Base-by-base conservation (phyloP, 192 early-diverging fungal species). In the Coemansia sp. region DNA sequence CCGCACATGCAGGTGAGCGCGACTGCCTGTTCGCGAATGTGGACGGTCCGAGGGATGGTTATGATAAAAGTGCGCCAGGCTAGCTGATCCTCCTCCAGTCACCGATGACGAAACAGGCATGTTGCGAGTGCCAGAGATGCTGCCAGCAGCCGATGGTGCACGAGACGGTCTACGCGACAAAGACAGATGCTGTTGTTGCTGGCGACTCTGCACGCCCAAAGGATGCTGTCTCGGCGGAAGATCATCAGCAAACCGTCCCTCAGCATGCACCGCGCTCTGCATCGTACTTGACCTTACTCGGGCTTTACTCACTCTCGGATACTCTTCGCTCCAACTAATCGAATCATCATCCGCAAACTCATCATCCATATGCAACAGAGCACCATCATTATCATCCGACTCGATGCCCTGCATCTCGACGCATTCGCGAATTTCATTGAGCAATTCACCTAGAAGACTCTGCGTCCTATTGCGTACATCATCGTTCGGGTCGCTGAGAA, bases 401-500 rank as follows among this genome's bases (percentile, higher is more conserved):
- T 54, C 48, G 28, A 55, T 18, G 1, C 29, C 31, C 61, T 69
- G 70, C 63, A 88, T 29, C 59, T 80, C 78, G 22, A 80, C 73
- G 60, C 78, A 80, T 66, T 82, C 75, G 8, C 87, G 72, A 40
- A 99, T 92, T 69, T 99, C 96, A 20, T 85, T 86, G 69, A 99
- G 82, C 69, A 99, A 93, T 76, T 96, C 95, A 18, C 85, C 89
- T 49, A 99, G 82, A 0, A 96, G 78, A 55, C 85, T 89, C 42
- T 89, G 87, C 1, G 96, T 93, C 49, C 89, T 85, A 12, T 85
- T 89, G 20, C 94, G 84, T 17, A 99, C 93, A 80, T 98, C 96
- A 38, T 90, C 86, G 75, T 88, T 93, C 3, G 91, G 83, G 71
- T 99, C 98, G 75, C 87, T 91, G 42, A 99, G 83, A 58, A 94